These are phyloP conservation scores for Astragalus glycyphyllos DNA, from an alignment of 306 rosid species.

Conservation along the genomic window DNA sequence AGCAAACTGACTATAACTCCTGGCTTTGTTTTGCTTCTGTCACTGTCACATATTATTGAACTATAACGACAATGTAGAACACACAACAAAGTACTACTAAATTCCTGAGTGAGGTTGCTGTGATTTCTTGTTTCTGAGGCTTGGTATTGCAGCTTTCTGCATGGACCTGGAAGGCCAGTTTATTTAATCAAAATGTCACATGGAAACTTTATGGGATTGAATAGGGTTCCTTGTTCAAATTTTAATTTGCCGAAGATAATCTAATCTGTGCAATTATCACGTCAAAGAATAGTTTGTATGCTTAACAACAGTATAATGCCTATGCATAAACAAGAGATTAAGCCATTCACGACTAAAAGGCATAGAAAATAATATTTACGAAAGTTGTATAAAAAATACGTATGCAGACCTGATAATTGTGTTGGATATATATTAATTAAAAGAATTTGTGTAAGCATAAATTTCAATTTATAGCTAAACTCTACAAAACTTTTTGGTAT, in stretches of 20 bases:
- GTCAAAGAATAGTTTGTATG: slow-evolving; percentile 13
- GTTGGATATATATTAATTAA: slow-evolving; percentile 3
- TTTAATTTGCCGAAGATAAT: slow-evolving; percentile 12
- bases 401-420: neutral
- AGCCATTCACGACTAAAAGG: slow-evolving; percentile 4
- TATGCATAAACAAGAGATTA: neutral
- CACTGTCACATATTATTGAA: neutral
- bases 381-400: neutral
- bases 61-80: slow-evolving; percentile 1
- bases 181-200: neutral
- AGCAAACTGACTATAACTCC: slow-evolving; percentile 5
- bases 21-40: slow-evolving; percentile 21
- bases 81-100: slow-evolving; percentile 3
- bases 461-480: slow-evolving; percentile 30
- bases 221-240: neutral
- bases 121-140: slow-evolving; percentile 20
- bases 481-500: neutral
- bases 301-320: neutral
- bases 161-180: slow-evolving; percentile 24
- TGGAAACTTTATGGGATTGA: slow-evolving; percentile 16
- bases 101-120: slow-evolving; percentile 12
- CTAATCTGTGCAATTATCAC: neutral
- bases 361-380: slow-evolving; percentile 1
- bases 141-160: slow-evolving; percentile 7
- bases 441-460: slow-evolving; percentile 5